Evolutionary conservation across 192 early-diverging fungal genomes (phyloP).

Genomic region (Coemansia sp.): DNA sequence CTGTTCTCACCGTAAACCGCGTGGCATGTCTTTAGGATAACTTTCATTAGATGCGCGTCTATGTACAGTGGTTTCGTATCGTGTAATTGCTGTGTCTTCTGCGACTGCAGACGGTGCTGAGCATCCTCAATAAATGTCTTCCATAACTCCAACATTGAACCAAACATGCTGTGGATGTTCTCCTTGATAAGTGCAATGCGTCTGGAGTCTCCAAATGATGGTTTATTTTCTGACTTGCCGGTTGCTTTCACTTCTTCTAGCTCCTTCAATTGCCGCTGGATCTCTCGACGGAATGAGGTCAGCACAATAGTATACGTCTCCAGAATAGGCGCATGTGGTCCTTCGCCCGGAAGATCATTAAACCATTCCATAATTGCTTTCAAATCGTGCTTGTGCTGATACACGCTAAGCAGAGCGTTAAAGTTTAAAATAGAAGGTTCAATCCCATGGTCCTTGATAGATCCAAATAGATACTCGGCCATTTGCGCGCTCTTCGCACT

Average conservation of each 20-base stretch:
- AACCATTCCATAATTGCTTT: constrained; percentile 19
- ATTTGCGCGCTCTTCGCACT: constrained; percentile 30
- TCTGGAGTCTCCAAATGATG: neutral
- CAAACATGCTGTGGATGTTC: constrained; percentile 26
- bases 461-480: constrained; percentile 27
- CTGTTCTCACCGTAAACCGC: constrained; percentile 30
- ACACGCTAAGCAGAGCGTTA: constrained; percentile 40
- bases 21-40: constrained; percentile 44
- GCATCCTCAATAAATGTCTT: constrained; percentile 29
- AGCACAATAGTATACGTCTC: constrained; percentile 45
- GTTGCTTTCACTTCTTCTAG: neutral
- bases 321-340: constrained; percentile 32
- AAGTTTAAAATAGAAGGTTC: constrained; percentile 33
- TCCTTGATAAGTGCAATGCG: constrained; percentile 17
- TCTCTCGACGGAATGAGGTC: constrained; percentile 36
- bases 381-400: constrained; percentile 38
- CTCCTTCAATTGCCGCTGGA: constrained; percentile 16
- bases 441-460: constrained; percentile 13
- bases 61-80: constrained; percentile 24
- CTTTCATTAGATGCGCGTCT: constrained; percentile 30
- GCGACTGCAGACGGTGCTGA: constrained; percentile 8
- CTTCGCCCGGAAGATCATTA: constrained; percentile 24
- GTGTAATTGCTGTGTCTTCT: neutral
- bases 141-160: constrained; percentile 27
- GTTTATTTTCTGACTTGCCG: neutral